These are phyloP conservation scores for Uromyces viciae-fabae DNA, from an alignment of 1,284 basidiomycete species.

Conservation along the genomic window DNA sequence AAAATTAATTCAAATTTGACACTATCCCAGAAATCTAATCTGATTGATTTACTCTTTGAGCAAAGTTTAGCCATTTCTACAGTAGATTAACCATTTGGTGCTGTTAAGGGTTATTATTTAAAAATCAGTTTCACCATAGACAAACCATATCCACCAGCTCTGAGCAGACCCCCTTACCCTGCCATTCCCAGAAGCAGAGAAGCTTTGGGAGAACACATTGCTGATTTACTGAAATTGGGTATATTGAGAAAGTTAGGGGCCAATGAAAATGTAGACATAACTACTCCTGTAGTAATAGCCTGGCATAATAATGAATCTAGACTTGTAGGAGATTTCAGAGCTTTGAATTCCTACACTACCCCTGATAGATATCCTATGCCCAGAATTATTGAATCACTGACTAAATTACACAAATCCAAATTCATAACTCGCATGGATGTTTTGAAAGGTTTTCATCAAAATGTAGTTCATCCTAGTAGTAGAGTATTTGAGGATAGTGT, in stretches of 20 bases:
- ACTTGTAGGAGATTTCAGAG: constrained; percentile 17
- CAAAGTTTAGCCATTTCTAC: not conserved
- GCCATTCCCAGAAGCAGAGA: constrained; percentile 5
- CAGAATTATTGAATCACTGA: not conserved
- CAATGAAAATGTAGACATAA: constrained; percentile 27
- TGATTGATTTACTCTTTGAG: not conserved
- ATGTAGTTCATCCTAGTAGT: not conserved
- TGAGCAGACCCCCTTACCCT: not conserved
- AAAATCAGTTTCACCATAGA: not conserved
- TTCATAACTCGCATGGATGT: constrained; percentile 24
- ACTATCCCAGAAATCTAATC: not conserved
- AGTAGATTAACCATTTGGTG: not conserved
- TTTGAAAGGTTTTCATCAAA: constrained; percentile 20
- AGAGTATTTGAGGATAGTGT: not conserved
- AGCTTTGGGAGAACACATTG: constrained; percentile 9
- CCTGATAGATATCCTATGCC: constrained; percentile 20
- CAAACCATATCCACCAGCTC: not conserved
- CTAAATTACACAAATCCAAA: not conserved
- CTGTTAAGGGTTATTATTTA: not conserved
- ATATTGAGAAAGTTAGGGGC: constrained; percentile 1
- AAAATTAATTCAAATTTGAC: not conserved
- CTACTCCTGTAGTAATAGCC: not conserved
- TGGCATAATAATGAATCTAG: constrained; percentile 8
- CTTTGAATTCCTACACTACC: not conserved
- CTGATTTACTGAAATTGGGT: constrained; percentile 4